These are phyloP conservation scores for Leishmania lainsoni DNA, from an alignment of 208 protist genomes.

Conservation along the genomic window DNA sequence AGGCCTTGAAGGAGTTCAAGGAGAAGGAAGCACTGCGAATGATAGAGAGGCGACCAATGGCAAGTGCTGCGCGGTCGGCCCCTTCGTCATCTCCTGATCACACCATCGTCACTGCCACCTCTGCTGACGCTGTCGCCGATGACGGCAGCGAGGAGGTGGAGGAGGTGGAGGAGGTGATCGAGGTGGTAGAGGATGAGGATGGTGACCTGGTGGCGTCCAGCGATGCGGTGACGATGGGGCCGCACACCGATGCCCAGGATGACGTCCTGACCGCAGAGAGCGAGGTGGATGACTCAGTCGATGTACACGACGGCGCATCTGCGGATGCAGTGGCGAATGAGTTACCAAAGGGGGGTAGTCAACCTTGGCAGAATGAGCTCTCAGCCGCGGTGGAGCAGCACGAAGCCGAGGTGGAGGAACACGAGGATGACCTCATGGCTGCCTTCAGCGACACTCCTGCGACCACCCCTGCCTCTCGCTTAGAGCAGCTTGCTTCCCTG, in stretches of 20 bases:
- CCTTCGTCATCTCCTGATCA: background rate
- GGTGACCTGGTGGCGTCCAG: constrained; percentile 22
- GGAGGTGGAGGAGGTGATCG: constrained; percentile 41
- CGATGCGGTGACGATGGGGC: constrained; percentile 13
- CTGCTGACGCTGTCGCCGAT: constrained; percentile 10
- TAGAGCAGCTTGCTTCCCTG: constrained; percentile 35
- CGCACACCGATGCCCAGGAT: constrained; percentile 2
- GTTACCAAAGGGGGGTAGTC: background rate
- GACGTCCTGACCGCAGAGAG: background rate
- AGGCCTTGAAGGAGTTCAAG: constrained; percentile 42
- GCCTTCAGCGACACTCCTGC: constrained; percentile 19
- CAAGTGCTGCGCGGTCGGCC: background rate
- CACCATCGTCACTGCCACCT: background rate
- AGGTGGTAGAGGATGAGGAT: constrained; percentile 39
- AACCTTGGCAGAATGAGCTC: constrained; percentile 31
- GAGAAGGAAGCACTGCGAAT: constrained; percentile 26
- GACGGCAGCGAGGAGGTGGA: constrained; percentile 26
- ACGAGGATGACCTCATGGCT: constrained; percentile 26
- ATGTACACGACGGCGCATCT: background rate
- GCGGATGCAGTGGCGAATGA: background rate
- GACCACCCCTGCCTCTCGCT: constrained; percentile 20
- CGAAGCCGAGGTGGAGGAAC: constrained; percentile 29
- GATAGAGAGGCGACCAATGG: constrained; percentile 6
- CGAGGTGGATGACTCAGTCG: constrained; percentile 19
- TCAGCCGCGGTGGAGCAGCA: constrained; percentile 36